A percentile compares a stretch with the other conserved stretches of the same genome.
Evolutionary conservation across 2,329 filamentous ascomycete species (phyloP).

Genomic region (Clonostachys byssicola): DNA sequence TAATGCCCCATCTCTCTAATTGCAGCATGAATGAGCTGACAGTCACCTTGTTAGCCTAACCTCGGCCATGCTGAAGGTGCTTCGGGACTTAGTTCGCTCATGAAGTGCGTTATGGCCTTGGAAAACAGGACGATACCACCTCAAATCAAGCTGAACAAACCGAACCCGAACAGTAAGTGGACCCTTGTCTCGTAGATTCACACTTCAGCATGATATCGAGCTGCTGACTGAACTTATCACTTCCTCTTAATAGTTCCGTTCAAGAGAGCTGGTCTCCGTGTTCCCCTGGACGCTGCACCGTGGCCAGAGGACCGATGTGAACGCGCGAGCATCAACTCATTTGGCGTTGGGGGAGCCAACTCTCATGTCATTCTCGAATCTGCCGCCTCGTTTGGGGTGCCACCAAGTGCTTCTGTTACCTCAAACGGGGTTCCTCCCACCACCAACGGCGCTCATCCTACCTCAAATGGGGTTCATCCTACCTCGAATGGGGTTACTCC

Average conservation of each 20-base stretch:
- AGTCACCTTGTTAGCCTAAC: constrained; percentile 12
- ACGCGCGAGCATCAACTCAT: constrained; percentile 22
- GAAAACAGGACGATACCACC: constrained; percentile 34
- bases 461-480: no score
- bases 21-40: no score
- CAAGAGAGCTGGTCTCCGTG: constrained; percentile 8
- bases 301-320: constrained; percentile 11
- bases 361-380: constrained; percentile 4
- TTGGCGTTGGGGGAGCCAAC: constrained; percentile 27
- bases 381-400: no score
- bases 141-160: constrained; percentile 30
- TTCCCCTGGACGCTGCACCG: constrained; percentile 8
- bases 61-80: constrained; percentile 36
- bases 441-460: no score
- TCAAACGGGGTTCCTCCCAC: no score
- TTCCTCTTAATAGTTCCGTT: constrained; percentile 5
- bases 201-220: no score
- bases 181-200: no score
- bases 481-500: no score
- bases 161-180: constrained; percentile 20
- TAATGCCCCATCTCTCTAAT: no score
- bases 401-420: no score
- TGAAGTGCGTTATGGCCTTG: constrained; percentile 32
- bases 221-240: no score
- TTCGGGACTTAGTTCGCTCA: constrained; percentile 31